Evolutionary conservation across 805 yeast genomes (phyloP), one percentile per base, ranked within the genome.

Genomic region (Lipomyces lipofer): DNA sequence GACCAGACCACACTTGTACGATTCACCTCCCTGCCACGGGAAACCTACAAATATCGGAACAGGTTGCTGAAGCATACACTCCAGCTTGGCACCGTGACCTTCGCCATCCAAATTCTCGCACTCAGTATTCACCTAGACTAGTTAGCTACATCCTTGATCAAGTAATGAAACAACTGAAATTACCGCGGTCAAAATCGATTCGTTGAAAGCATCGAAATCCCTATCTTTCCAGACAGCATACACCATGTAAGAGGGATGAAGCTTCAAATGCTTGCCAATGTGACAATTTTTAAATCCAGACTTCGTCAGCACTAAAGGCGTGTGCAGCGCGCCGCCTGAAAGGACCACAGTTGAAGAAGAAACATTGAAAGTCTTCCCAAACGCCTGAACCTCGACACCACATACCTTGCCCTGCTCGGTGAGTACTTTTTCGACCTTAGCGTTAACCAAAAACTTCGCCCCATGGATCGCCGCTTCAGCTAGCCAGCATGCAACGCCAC

Each of bases 71-170:
- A 75, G 68, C 25, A 76, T 52, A 2, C 81, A 71, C 65, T 80
- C 84, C 51, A 80, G 72, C 64, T 73, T 76, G 8, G 80, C 75
- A 1, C 84, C 84, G 62, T 79, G 81, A 3, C 71, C 77, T 49
- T 73, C 66, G 2, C 83, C 83, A 60, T 80, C 84, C 30, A 78
- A 55, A 57, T 80, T 79, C 48, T 74, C 81, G 13, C 65, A 72
- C 59, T 77, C 74, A 12, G 45, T 42, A 27, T 54, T 54, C 6
- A 52, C 52, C 52, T 49, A 30, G 13, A 29, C 19, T 8, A 2
- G 12, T 39, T 25, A 22, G 29, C 21, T 25, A 3, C 2, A 21
- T 13, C 10, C 9, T 5, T 15, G 35, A 9, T 28, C 3, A 9
- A 12, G 21, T 27, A 25, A 33, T 3, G 4, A 9, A 13, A 43